Evolutionary conservation across 371 early-diverging fungal genomes (phyloP).

Genomic region (Saksenaea vasiformis): DNA sequence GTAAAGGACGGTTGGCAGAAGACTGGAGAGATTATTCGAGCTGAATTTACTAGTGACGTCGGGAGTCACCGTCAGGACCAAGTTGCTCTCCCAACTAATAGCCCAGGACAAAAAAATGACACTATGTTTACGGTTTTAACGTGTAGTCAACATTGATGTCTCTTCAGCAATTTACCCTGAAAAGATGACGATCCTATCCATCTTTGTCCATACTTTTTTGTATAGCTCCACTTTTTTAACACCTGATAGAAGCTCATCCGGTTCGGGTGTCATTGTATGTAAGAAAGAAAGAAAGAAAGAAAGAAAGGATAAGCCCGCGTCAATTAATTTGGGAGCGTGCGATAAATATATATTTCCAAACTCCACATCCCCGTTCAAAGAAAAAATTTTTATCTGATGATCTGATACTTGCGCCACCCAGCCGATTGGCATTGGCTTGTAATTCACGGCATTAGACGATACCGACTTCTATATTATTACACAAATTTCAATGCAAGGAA

Average conservation of each 20-base stretch:
- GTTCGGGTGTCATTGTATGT: not conserved
- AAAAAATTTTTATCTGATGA: slow-evolving; percentile 2
- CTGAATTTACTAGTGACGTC: slow-evolving; percentile 4
- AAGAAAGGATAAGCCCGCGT: not conserved
- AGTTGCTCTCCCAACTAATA: slow-evolving; percentile 18
- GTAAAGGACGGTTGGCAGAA: slow-evolving; percentile 12
- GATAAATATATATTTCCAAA: not conserved
- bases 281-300: not conserved
- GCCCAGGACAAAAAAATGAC: slow-evolving; percentile 28
- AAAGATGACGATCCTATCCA: not conserved
- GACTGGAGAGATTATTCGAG: slow-evolving; percentile 19
- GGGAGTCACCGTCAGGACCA: slow-evolving; percentile 8
- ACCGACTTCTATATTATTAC: no score
- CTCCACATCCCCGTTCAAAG: not conserved
- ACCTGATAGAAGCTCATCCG: not conserved
- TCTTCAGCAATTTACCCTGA: not conserved
- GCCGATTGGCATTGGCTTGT: not conserved
- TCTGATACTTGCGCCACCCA: not conserved
- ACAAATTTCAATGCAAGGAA: no score
- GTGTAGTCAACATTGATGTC: not conserved
- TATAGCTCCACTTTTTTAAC: not conserved
- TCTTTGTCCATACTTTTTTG: not conserved
- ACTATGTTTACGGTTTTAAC: not conserved
- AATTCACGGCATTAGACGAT: no score
- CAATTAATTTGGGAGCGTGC: not conserved